Percentiles rank a stretch among this genome's conserved stretches.
Evolutionary conservation across 2,329 filamentous ascomycete species (phyloP).

Genomic region (Verticillium longisporum): DNA sequence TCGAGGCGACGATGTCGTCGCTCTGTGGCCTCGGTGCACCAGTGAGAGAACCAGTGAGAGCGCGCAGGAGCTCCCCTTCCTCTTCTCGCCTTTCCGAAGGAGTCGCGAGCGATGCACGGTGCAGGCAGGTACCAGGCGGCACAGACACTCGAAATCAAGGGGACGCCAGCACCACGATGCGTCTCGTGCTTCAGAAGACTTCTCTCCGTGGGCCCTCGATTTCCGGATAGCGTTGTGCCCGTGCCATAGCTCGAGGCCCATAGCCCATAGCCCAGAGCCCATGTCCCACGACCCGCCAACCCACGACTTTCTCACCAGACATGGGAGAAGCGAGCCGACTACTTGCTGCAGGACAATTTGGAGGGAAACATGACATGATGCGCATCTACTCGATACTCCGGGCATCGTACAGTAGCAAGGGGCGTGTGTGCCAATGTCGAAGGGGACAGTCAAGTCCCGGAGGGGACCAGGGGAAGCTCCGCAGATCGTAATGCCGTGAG

Average conservation of each 20-base stretch:
- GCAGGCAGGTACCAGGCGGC: constrained; percentile 3
- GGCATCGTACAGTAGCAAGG: not conserved
- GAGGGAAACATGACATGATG: not conserved
- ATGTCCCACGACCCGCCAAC: too few relatives aligned
- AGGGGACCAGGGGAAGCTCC: not conserved
- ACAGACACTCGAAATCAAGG: not conserved
- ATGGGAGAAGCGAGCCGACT: not conserved
- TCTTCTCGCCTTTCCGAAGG: not conserved
- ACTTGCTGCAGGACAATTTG: not conserved
- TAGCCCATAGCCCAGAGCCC: not conserved
- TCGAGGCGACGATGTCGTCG: constrained; percentile 1
- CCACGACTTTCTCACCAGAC: too few relatives aligned
- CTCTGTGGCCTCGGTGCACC: not conserved
- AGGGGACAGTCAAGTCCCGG: not conserved
- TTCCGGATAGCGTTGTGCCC: not conserved
- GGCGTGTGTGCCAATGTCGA: not conserved
- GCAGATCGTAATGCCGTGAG: not conserved
- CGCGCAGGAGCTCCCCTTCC: not conserved
- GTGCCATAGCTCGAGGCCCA: not conserved
- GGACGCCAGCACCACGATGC: not conserved
- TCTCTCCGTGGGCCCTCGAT: constrained; percentile 2
- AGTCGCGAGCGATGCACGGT: constrained; percentile 7
- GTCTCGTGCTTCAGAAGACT: constrained; percentile 1
- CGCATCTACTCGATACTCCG: not conserved
- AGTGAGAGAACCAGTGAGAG: constrained; percentile 6